Percentiles rank a stretch among this genome's conserved stretches.
Evolutionary conservation across 2,329 filamentous ascomycete genomes (phyloP).

Genomic region (Bipolaris victoriae): DNA sequence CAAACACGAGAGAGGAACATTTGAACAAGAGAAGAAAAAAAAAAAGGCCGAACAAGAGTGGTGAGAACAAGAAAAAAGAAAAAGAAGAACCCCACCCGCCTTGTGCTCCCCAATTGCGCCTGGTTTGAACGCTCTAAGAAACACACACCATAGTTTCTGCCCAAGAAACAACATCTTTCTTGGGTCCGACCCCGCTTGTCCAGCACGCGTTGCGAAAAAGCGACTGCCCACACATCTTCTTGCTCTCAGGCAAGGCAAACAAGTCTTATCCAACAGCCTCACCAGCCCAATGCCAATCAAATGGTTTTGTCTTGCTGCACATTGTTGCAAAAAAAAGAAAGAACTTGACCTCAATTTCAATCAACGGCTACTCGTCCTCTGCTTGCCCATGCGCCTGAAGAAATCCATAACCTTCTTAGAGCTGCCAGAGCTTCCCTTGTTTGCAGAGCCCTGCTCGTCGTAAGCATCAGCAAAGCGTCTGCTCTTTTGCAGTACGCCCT

Average conservation of each 20-base stretch:
- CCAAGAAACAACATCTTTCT: background rate
- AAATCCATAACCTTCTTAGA: constrained; percentile 97
- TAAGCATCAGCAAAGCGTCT: constrained; percentile 87
- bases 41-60: background rate
- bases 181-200: background rate
- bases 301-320: background rate
- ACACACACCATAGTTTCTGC: background rate
- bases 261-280: background rate
- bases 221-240: background rate
- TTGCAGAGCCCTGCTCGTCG: constrained; percentile 60
- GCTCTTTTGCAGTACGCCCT: constrained; percentile 78
- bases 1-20: constrained; percentile 4
- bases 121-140: background rate
- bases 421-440: constrained; percentile 63
- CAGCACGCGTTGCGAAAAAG: background rate
- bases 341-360: background rate
- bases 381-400: constrained; percentile 85
- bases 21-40: background rate
- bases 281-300: background rate
- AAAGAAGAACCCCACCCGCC: background rate
- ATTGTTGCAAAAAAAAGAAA: background rate
- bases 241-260: background rate
- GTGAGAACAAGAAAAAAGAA: background rate
- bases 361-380: constrained; percentile 52
- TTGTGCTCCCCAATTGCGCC: constrained; percentile 7